Conservation (phyloP, 306 rosid genomes). For the Rosa lucieae region DNA sequence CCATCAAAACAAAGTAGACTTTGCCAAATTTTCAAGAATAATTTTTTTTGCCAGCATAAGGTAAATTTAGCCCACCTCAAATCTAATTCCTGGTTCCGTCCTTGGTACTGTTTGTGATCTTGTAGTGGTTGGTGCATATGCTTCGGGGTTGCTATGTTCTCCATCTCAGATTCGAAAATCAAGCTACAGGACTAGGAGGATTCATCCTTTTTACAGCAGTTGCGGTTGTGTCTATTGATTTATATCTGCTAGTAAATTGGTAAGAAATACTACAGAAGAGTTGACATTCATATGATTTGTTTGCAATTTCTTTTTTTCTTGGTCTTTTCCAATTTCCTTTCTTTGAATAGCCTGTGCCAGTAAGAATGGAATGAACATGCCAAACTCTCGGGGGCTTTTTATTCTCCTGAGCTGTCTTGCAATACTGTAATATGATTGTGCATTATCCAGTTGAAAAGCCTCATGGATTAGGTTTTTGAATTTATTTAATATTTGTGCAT, state of each 20-base stretch:
- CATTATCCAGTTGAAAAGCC: background rate
- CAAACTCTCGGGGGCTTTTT: background rate
- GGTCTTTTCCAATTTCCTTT: background rate
- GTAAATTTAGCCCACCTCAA: too few relatives aligned
- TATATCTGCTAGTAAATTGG: constrained; percentile 24
- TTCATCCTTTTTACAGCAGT: constrained; percentile 41
- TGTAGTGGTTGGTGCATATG: constrained; percentile 82
- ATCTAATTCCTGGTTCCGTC: too few relatives aligned
- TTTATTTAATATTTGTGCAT: background rate
- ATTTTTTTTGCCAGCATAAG: too few relatives aligned
- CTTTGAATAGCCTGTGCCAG: background rate
- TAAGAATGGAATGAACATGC: background rate
- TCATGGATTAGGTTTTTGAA: background rate
- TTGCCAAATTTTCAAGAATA: too few relatives aligned
- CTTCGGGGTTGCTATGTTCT: constrained; percentile 88
- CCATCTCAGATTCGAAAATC: constrained; percentile 80
- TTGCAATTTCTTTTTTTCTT: constrained; percentile 10
- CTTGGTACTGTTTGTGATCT: constrained; percentile 72
- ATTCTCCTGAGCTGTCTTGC: background rate
- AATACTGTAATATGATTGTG: background rate
- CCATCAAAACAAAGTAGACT: too few relatives aligned
- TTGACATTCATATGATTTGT: constrained; percentile 23
- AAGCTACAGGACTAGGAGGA: constrained; percentile 26
- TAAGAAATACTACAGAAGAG: constrained; percentile 30
- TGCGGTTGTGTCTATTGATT: constrained; percentile 9